A percentile compares a stretch with the other conserved stretches of the same genome.
Conservation (phyloP, 768 basidiomycete species). For the Boletus eberwhitei region DNA sequence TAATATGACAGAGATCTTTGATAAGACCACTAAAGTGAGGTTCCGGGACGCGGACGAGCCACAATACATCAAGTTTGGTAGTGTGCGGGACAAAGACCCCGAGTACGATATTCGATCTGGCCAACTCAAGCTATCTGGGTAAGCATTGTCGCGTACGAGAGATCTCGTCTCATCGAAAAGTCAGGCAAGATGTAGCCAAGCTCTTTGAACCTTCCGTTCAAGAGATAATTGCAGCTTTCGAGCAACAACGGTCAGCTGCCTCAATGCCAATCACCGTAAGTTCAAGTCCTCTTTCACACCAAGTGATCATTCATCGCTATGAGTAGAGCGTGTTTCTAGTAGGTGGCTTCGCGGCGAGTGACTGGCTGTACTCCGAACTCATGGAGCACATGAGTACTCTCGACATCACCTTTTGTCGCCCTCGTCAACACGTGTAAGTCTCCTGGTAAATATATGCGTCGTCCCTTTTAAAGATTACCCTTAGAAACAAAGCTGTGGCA, state of each 20-base stretch:
- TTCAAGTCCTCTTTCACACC: not conserved
- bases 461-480: not conserved
- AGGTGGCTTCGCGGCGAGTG: slow-evolving; percentile 14
- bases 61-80: slow-evolving; percentile 40
- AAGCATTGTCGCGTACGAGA: slow-evolving; percentile 20
- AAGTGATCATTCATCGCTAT: not conserved
- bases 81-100: slow-evolving; percentile 32
- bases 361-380: slow-evolving; percentile 10
- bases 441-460: not conserved
- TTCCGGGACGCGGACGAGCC: slow-evolving; percentile 36
- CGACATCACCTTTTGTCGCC: slow-evolving; percentile 9
- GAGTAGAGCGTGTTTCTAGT: slow-evolving; percentile 11
- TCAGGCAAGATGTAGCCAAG: slow-evolving; percentile 8
- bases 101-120: slow-evolving; percentile 35
- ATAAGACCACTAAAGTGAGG: slow-evolving; percentile 35
- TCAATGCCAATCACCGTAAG: slow-evolving; percentile 10
- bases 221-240: slow-evolving; percentile 13
- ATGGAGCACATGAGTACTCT: slow-evolving; percentile 9
- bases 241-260: slow-evolving; percentile 8
- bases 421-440: slow-evolving; percentile 14
- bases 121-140: slow-evolving; percentile 37
- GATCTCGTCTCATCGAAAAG: slow-evolving; percentile 35
- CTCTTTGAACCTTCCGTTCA: slow-evolving; percentile 13
- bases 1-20: slow-evolving; percentile 33
- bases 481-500: slow-evolving; percentile 16